Base-by-base conservation (phyloP, 2,329 filamentous ascomycete species). In the Fusarium transvaalense region DNA sequence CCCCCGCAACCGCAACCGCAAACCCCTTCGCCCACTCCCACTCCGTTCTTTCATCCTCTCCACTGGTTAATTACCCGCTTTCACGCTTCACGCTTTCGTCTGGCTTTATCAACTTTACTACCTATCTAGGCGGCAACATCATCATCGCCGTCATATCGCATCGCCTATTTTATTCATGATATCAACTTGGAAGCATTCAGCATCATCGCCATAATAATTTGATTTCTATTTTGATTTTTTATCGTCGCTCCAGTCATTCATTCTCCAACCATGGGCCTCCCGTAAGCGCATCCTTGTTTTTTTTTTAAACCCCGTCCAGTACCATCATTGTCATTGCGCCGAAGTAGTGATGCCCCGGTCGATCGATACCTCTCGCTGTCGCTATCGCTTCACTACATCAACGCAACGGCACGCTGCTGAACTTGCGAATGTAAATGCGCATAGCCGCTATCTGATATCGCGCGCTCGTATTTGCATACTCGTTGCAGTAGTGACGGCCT, bases 221-320 rank as follows among this genome's bases (percentile, higher is more conserved):
- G 21, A 38, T 52, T n/a, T 29, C 10, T 29, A 29, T 29, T 12
- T 29, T 5, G 8, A 9, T 29, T 61, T 55, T 50, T 35, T n/a
- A n/a, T n/a, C 19, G 31, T 65, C 52, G 14, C 39, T 54, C 52
- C 56, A 21, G 54, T 65, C 63, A 54, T 48, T 68, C 65, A 53
- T 37, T 37, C 41, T 57, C 29, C 32, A 71, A 73, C 43, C 51
- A 84, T 84, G 82, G 82, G 82, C 74, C 82, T 83, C 51, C 82
- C 82, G 82, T 84, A 81, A 82, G 82, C 82, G 61, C 63, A 64
- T 58, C 68, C 57, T 66, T 55, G 64, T 59, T 71, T 70, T 68
- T 70, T 68, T 25, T 60, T 50, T 31, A 9, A 34, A 43, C 35
- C 46, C 64, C 60, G 51, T 56, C 46, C 42, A 46, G 23, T 53